phyloP scores from a whole-genome alignment of 2,329 filamentous ascomycete species.

The Aspergillus sp. region DNA sequence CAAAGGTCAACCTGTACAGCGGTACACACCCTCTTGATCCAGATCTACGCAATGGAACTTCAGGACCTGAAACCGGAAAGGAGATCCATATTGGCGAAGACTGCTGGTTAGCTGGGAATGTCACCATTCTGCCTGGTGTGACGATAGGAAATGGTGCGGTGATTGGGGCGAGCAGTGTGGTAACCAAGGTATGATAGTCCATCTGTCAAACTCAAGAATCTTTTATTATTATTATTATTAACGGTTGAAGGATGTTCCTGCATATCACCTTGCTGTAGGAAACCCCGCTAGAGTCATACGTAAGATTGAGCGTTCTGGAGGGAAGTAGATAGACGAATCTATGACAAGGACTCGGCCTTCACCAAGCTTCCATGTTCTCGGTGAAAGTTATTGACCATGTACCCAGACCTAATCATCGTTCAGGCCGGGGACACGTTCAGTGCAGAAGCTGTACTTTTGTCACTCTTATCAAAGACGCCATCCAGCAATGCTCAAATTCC shows the following conservation, averaged over 20 bases:
- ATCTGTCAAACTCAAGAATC: not conserved
- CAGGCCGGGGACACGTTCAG: not conserved
- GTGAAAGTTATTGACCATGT: not conserved
- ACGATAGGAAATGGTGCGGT: conserved; percentile 73
- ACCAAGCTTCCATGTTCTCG: not conserved
- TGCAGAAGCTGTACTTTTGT: not conserved
- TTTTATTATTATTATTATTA: not conserved
- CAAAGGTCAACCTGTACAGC: conserved; percentile 73
- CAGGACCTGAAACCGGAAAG: conserved; percentile 72
- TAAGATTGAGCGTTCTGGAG: conserved; percentile 39
- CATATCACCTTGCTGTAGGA: conserved; percentile 43
- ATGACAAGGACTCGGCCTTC: not conserved
- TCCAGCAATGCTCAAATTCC: not conserved
- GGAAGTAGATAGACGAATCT: conserved; percentile 11
- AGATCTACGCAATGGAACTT: conserved; percentile 67
- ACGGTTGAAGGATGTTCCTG: conserved; percentile 37
- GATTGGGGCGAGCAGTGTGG: conserved; percentile 78
- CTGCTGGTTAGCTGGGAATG: conserved; percentile 75
- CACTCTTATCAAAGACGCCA: not conserved
- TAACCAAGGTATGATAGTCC: conserved; percentile 61
- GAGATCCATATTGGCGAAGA: conserved; percentile 76
- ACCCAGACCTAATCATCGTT: not conserved
- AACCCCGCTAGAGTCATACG: conserved; percentile 42
- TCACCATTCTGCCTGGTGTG: conserved; percentile 71
- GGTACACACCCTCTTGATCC: conserved; percentile 78